Base-by-base conservation (phyloP, 768 basidiomycete genomes). In the Crucibulum laeve region DNA sequence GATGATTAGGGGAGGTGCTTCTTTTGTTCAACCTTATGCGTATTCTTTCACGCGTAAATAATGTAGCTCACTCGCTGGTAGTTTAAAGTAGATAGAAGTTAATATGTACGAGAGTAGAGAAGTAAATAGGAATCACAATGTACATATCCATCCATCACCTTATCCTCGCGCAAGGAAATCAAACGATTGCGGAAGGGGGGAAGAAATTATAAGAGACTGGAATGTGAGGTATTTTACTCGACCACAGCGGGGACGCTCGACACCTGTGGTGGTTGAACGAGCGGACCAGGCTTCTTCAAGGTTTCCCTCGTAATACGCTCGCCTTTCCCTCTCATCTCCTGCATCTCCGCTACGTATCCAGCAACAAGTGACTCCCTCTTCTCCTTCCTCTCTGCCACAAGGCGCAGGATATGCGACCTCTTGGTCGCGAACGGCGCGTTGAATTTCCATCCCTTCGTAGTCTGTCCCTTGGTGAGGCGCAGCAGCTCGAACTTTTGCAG, bases 371-470 rank as follows among this genome's bases (percentile, higher is more conserved):
- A 51, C 50, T 76, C 73, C 46, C 71, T 60, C 56, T 62, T 58
- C 42, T 58, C 61, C 46, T 69, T 59, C 38, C 70, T 64, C 47
- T 73, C 70, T 15, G 68, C 65, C 43, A 76, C 63, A 10, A 71
- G 47, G 15, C 67, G 62, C 33, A 76, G 48, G 32, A 76, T 72
- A 42, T 71, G 67, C n/a, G 70, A 68, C 24, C 71, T 65, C 50
- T 70, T 71, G 30, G 70, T 69, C 11, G 66, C 64, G 40, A 62
- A 55, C n/a, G 68, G 66, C 13, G 64, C 64, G 23, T 68, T 69
- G 55, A 70, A 61, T 36, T 68, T 65, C 65, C 67, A 73, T 13
- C 64, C 66, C 35, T 57, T 59, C 38, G 65, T 69, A 33, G 60
- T 59, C 53, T 67, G 65, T 7, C 65, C 65, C 50, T 64, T 67